phyloP scores from a whole-genome alignment of 2,329 filamentous ascomycete species.

The Drechslerella dactyloides region DNA sequence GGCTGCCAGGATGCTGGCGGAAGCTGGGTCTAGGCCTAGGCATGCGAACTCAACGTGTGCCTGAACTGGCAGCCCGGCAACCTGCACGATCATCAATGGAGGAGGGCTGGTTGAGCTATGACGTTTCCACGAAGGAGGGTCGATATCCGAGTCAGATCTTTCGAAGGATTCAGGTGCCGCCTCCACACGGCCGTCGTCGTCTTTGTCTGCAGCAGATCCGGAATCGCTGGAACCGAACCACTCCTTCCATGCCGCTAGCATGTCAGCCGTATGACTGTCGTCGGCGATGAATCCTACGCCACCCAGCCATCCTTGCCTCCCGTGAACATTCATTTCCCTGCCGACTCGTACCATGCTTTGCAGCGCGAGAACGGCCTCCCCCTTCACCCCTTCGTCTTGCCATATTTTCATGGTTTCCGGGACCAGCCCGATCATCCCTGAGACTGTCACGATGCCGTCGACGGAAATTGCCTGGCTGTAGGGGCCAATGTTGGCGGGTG shows the following conservation, averaged over 20 bases:
- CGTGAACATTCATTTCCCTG: slow-evolving; percentile 68
- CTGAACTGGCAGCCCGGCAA: slow-evolving; percentile 75
- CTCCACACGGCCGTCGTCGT: slow-evolving; percentile 55
- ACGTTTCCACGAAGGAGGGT: slow-evolving; percentile 54
- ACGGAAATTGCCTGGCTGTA: slow-evolving; percentile 83
- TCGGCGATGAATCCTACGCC: slow-evolving; percentile 70
- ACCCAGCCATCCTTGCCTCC: slow-evolving; percentile 70
- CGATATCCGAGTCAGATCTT: slow-evolving; percentile 50
- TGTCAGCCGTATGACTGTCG: slow-evolving; percentile 46
- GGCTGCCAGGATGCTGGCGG: slow-evolving; percentile 17
- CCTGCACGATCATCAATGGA: slow-evolving; percentile 76
- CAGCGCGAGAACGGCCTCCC: slow-evolving; percentile 74
- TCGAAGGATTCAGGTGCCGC: slow-evolving; percentile 56
- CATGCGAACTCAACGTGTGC: slow-evolving; percentile 77
- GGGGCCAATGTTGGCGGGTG: slow-evolving; percentile 94
- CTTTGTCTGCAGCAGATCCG: slow-evolving; percentile 56
- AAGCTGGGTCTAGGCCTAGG: slow-evolving; percentile 50
- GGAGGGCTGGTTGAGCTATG: slow-evolving; percentile 60
- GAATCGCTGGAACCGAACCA: slow-evolving; percentile 53
- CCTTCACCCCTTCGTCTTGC: slow-evolving; percentile 59
- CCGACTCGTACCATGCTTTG: slow-evolving; percentile 91
- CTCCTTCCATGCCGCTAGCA: slow-evolving; percentile 49
- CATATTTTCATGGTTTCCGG: slow-evolving; percentile 73
- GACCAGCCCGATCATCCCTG: slow-evolving; percentile 88
- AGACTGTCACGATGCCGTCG: slow-evolving; percentile 68